These are phyloP conservation scores for Plenodomus lindquistii DNA, from an alignment of 2,329 filamentous ascomycete genomes.

Conservation along the genomic window DNA sequence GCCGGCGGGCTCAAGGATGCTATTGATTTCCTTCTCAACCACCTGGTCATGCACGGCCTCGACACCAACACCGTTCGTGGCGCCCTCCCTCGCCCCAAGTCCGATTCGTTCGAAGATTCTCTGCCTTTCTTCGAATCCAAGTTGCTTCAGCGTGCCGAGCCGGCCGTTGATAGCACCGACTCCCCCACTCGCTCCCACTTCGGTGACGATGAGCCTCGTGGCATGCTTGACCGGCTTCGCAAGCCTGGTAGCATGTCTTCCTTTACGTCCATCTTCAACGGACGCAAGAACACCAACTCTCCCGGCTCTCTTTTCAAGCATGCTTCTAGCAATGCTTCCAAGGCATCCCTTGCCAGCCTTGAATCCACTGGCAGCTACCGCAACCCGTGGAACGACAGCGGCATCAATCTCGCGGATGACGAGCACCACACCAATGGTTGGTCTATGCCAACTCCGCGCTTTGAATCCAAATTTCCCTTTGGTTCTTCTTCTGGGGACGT, in stretches of 20 bases:
- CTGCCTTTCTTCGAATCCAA: constrained; percentile 97
- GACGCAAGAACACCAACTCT: constrained; percentile 89
- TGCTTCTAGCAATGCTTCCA: constrained; percentile 85
- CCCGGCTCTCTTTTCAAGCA: constrained; percentile 81
- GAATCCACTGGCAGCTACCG: constrained; percentile 95
- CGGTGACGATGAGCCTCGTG: constrained; percentile 78
- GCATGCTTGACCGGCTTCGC: constrained; percentile 84
- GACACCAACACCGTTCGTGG: constrained; percentile 83
- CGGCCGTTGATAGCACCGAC: constrained; percentile 74
- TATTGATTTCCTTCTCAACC: constrained; percentile 87
- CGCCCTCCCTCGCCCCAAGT: constrained; percentile 96
- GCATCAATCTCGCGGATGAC: constrained; percentile 87
- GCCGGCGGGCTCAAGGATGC: constrained; percentile 93
- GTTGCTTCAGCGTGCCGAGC: constrained; percentile 87
- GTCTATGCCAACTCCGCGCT: constrained; percentile 45
- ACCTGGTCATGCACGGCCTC: constrained; percentile 86
- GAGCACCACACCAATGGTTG: constrained; percentile 59
- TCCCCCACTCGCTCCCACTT: constrained; percentile 87
- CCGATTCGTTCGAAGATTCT: constrained; percentile 97
- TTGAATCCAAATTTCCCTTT: constrained; percentile 67
- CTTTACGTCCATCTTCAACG: constrained; percentile 92
- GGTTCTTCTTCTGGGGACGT: constrained; percentile 69
- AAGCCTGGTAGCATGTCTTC: constrained; percentile 95
- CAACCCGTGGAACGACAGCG: constrained; percentile 98
- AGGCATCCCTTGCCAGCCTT: constrained; percentile 93